A percentile compares a stretch with the other conserved stretches of the same genome.
Conservation (phyloP, 2,329 filamentous ascomycete genomes). For the Hymenoscyphus linearis region DNA sequence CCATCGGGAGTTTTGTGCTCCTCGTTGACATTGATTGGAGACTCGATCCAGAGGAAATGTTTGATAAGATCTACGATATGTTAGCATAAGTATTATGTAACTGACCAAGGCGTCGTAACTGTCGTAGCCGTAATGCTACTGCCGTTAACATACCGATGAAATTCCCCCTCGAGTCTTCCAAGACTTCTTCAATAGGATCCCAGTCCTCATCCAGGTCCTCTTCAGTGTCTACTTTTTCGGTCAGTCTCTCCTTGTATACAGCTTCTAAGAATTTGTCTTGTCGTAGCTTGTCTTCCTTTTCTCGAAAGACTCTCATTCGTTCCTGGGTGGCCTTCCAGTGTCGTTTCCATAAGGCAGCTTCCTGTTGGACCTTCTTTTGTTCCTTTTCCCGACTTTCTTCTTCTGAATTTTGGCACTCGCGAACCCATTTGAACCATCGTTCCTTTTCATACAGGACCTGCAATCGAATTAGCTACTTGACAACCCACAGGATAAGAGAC, state of each 20-base stretch:
- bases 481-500: too few relatives aligned
- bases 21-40: not conserved
- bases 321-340: constrained; percentile 40
- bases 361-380: constrained; percentile 43
- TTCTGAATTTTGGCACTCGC: constrained; percentile 40
- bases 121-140: constrained; percentile 21
- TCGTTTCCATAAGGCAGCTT: constrained; percentile 42
- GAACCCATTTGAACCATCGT: constrained; percentile 45
- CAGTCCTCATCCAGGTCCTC: constrained; percentile 36
- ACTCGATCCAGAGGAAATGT: constrained; percentile 19
- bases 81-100: not conserved
- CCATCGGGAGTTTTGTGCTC: not conserved
- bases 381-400: constrained; percentile 42
- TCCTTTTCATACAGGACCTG: constrained; percentile 37
- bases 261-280: constrained; percentile 41
- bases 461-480: not conserved
- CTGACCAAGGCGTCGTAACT: not conserved
- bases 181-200: constrained; percentile 44
- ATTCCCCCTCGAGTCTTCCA: constrained; percentile 39
- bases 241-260: constrained; percentile 37
- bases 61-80: constrained; percentile 30
- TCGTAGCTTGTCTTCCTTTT: constrained; percentile 38
- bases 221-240: constrained; percentile 18
- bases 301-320: constrained; percentile 35
- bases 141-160: constrained; percentile 33